Conservation (phyloP, 2,329 filamentous ascomycete genomes). For the Sporothrix brunneoviolacea region DNA sequence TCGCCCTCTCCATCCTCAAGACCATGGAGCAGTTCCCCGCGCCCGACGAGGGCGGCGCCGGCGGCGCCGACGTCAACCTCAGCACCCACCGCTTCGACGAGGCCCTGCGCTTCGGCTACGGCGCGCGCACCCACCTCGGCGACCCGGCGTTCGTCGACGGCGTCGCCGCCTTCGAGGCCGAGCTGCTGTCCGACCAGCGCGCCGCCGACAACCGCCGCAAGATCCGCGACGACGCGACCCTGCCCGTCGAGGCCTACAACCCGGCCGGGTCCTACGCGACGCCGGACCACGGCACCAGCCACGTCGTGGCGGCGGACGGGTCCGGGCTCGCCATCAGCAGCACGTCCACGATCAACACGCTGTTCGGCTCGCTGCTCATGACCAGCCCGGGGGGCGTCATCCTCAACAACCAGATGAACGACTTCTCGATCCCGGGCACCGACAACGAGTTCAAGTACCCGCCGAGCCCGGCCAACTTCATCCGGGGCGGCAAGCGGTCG, state of each 20-base stretch:
- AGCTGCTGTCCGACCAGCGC: slow-evolving; percentile 58
- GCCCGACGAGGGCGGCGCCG: too few species aligned
- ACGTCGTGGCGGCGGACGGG: slow-evolving; percentile 64
- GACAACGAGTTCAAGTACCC: slow-evolving; percentile 80
- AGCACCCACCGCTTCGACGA: slow-evolving; percentile 80
- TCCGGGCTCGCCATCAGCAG: slow-evolving; percentile 70
- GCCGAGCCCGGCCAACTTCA: slow-evolving; percentile 73
- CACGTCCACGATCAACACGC: slow-evolving; percentile 81
- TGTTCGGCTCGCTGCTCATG: slow-evolving; percentile 75
- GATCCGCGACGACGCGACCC: slow-evolving; percentile 67
- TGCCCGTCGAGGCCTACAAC: slow-evolving; percentile 68
- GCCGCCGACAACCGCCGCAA: slow-evolving; percentile 53
- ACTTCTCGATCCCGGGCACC: slow-evolving; percentile 77
- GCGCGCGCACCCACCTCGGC: slow-evolving; percentile 67
- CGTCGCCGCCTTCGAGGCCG: slow-evolving; percentile 55
- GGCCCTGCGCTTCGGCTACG: slow-evolving; percentile 85
- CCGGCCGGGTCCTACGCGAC: slow-evolving; percentile 33
- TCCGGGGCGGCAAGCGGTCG: slow-evolving; percentile 73
- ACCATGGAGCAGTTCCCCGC: slow-evolving; percentile 73
- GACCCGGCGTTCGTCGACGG: slow-evolving; percentile 70
- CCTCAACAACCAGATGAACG: slow-evolving; percentile 65
- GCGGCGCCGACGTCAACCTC: slow-evolving; percentile 48
- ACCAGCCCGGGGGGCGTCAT: slow-evolving; percentile 79
- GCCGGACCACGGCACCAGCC: slow-evolving; percentile 58
- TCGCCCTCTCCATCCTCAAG: slow-evolving; percentile 71